Conservation (phyloP, 2,329 filamentous ascomycete genomes). For the Colletotrichum tabaci region DNA sequence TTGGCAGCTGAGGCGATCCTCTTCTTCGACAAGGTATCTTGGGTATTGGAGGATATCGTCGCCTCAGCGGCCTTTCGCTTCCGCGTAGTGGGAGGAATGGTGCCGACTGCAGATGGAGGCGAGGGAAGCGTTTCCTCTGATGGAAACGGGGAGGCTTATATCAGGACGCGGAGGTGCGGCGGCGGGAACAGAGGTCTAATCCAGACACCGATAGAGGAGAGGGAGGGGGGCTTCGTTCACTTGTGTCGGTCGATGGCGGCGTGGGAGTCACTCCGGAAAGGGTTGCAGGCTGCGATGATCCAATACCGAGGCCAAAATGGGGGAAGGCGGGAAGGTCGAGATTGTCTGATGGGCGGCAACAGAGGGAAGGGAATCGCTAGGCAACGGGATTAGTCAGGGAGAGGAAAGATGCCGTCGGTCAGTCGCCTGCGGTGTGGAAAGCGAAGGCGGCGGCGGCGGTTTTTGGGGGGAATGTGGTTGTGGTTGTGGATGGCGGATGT, state of each 20-base stretch:
- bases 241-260: constrained; percentile 1
- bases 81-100: constrained; percentile 71
- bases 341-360: not conserved
- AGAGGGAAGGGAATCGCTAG: constrained; percentile 3
- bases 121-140: constrained; percentile 35
- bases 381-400: constrained; percentile 27
- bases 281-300: constrained; percentile 23
- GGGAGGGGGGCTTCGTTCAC: not conserved
- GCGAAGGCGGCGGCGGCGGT: constrained; percentile 16
- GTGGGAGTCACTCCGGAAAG: constrained; percentile 19
- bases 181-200: not conserved
- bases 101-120: constrained; percentile 55
- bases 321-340: not conserved
- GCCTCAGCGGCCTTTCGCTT: constrained; percentile 78
- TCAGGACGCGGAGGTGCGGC: not conserved
- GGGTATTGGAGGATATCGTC: constrained; percentile 65
- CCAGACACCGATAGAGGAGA: not conserved
- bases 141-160: constrained; percentile 19
- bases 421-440: constrained; percentile 19
- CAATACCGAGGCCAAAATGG: constrained; percentile 30
- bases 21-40: constrained; percentile 64
- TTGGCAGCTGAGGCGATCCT: constrained; percentile 68
- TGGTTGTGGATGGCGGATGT: constrained; percentile 7
- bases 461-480: not conserved
- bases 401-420: constrained; percentile 5